phyloP scores from a whole-genome alignment of 768 basidiomycete species.

The Leccinellum luteum region DNA sequence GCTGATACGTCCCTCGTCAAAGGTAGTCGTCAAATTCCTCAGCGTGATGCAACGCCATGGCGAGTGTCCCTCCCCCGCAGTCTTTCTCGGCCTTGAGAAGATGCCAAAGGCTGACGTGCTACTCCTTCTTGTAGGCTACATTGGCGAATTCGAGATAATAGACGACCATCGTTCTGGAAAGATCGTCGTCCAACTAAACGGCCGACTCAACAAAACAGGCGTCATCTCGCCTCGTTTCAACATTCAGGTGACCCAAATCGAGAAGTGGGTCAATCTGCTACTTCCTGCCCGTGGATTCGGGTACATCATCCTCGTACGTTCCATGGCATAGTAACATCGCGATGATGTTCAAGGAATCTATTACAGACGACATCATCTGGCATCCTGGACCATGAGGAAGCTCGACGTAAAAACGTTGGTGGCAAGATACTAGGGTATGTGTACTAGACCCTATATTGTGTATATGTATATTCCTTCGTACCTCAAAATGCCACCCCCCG shows the following conservation, averaged over 20 bases:
- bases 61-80: constrained; percentile 39
- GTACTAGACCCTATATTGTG: constrained; percentile 51
- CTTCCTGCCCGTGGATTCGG: constrained; percentile 97
- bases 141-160: constrained; percentile 97
- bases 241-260: constrained; percentile 88
- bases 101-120: not conserved
- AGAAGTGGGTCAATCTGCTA: constrained; percentile 95
- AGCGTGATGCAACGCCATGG: constrained; percentile 99
- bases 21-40: constrained; percentile 97
- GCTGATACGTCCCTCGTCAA: constrained; percentile 93
- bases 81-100: not conserved
- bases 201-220: constrained; percentile 98
- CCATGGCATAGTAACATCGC: not conserved
- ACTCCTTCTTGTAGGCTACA: constrained; percentile 65
- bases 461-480: constrained; percentile 24
- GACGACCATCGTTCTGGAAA: constrained; percentile 99
- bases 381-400: constrained; percentile 99
- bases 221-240: constrained; percentile 99
- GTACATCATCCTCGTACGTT: constrained; percentile 85
- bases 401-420: constrained; percentile 96
- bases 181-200: constrained; percentile 97
- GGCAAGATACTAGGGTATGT: constrained; percentile 93
- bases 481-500: not conserved
- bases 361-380: constrained; percentile 91
- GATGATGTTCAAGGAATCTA: not conserved